These are phyloP conservation scores for Ormosia semicastrata DNA, from an alignment of 306 rosid genomes.

Conservation along the genomic window DNA sequence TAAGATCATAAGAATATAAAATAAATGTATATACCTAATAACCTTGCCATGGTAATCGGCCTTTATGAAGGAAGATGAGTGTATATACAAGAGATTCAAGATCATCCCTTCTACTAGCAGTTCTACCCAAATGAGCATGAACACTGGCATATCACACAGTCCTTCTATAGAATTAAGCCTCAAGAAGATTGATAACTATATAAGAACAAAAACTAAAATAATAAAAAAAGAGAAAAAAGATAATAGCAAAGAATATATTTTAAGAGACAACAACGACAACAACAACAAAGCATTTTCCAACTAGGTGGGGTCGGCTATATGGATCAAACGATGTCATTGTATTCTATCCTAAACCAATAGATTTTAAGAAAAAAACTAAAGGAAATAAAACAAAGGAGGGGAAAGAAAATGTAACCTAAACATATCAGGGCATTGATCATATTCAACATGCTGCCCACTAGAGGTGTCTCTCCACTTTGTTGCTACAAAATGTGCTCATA, in stretches of 20 bases:
- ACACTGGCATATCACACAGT: conserved; percentile 97
- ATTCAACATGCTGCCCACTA: conserved; percentile 80
- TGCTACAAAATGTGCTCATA: conserved; percentile 49
- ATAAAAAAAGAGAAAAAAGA: conserved; percentile 38
- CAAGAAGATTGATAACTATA: conserved; percentile 12
- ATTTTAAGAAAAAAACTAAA: neutral
- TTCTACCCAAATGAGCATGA: conserved; percentile 96
- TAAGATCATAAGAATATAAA: conserved; percentile 19
- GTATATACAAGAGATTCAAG: conserved; percentile 96
- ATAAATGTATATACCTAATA: conserved; percentile 60
- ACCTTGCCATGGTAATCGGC: conserved; percentile 96
- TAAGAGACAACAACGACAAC: too few species aligned
- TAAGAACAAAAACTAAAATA: conserved; percentile 11
- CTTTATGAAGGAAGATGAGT: conserved; percentile 83
- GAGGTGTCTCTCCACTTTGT: conserved; percentile 88
- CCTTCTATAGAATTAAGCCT: conserved; percentile 51
- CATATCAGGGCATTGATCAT: conserved; percentile 98
- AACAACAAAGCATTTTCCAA: too few species aligned
- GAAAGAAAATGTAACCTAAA: conserved; percentile 57
- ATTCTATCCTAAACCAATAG: too few species aligned
- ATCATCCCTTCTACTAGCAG: conserved; percentile 96
- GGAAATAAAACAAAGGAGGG: neutral
- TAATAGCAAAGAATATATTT: neutral
- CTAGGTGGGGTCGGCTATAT: too few species aligned
- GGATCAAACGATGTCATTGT: too few species aligned